Evolutionary conservation across 768 basidiomycete genomes (phyloP).

Genomic region (Punctularia strigosozonata): DNA sequence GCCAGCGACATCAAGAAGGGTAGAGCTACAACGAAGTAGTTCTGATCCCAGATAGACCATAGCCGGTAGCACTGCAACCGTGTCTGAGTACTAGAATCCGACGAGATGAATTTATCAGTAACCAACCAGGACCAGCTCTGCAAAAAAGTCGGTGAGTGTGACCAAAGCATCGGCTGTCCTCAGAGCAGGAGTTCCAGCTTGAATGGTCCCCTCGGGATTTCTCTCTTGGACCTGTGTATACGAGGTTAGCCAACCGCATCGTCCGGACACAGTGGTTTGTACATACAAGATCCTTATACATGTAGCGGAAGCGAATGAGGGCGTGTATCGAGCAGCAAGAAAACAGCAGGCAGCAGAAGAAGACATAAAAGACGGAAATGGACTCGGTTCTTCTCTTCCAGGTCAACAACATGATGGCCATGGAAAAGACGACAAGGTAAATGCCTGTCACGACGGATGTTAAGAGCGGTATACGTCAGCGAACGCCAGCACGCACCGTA

Average conservation of each 20-base stretch:
- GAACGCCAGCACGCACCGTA: constrained; percentile 17
- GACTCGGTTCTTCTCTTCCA: background rate
- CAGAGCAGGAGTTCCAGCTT: constrained; percentile 17
- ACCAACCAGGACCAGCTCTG: constrained; percentile 19
- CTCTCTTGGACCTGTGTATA: background rate
- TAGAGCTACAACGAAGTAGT: constrained; percentile 20
- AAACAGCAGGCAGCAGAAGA: background rate
- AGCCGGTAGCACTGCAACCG: constrained; percentile 29
- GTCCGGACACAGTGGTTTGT: background rate
- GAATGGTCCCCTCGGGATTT: background rate
- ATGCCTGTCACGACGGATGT: constrained; percentile 7
- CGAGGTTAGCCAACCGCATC: background rate
- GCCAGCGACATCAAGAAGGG: constrained; percentile 22
- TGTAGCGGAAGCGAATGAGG: background rate
- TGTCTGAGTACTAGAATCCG: constrained; percentile 24
- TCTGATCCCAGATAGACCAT: constrained; percentile 27
- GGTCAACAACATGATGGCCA: constrained; percentile 1
- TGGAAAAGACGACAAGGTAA: background rate
- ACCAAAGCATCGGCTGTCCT: constrained; percentile 12
- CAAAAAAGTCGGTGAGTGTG: background rate
- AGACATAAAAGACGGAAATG: background rate
- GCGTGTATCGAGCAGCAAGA: background rate
- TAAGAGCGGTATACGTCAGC: background rate
- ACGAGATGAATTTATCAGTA: constrained; percentile 24
- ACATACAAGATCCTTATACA: too few species aligned